Evolutionary conservation across 139 green algal genomes (phyloP), one percentile per base, ranked within the genome.

Genomic region (Limnomonas spitsbergensis): DNA sequence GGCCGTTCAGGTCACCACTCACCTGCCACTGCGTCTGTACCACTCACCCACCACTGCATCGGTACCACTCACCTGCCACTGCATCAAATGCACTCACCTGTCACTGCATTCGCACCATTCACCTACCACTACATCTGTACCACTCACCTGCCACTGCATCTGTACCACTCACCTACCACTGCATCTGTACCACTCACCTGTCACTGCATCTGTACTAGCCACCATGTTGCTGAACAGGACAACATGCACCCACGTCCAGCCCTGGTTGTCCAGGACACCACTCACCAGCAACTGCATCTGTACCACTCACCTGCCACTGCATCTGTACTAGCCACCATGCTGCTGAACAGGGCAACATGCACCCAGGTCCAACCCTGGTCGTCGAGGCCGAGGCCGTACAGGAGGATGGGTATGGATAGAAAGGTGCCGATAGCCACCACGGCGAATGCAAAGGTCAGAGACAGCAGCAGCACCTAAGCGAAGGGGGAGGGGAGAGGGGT

Each of bases 181-280:
- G 42, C 42, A n/a, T n/a, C n/a, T n/a, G n/a, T n/a, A 70, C 56
- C 47, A 29, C 47, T 9, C 39, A 77, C 70, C 70, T 77, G 89
- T 83, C 38, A 93, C 85, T 4, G 89, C 86, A 75, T 93, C 89
- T 20, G 89, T 93, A 0, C 73, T 82, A 1, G 81, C 87, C 14
- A 91, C 53, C 84, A 91, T 93, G 24, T 79, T 79, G 26, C 78
- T 80, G 76, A 93, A 91, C 37, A 93, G 79, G 7, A 81, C 88
- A 4, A 76, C 81, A 75, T 93, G 82, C 2, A 84, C 75, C 78
- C 86, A 84, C 20, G 73, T 73, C 89, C 89, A 93, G 40, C 83
- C 86, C 27, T 76, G 54, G 27, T 35, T 2, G 1, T 67, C 77
- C 36, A 91, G 76, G 27, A 69, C 61, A 39, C 83, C n/a, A n/a